Conservation (phyloP, 1,139 yeast genomes). For the Scheffersomyces cryptocercus region DNA sequence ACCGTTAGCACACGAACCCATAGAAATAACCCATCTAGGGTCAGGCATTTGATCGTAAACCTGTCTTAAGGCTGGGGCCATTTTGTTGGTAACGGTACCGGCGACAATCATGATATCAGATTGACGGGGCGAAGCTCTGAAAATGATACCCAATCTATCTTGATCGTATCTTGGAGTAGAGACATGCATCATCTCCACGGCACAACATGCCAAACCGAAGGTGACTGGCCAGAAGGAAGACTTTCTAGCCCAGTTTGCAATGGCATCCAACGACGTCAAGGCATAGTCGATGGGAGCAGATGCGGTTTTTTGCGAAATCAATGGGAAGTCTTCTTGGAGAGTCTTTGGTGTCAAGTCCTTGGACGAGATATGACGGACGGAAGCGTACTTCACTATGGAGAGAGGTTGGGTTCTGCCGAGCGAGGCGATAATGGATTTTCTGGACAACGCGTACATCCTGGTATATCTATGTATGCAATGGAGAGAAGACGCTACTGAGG, state of each 20-base stretch:
- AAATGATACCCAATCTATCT: slow-evolving; percentile 89
- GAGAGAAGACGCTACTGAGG: too few relatives aligned
- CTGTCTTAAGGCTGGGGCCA: slow-evolving; percentile 93
- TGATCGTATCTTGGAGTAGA: slow-evolving; percentile 92
- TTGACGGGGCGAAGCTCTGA: slow-evolving; percentile 94
- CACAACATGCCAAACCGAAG: slow-evolving; percentile 90
- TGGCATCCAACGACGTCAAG: slow-evolving; percentile 77
- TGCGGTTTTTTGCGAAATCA: slow-evolving; percentile 47
- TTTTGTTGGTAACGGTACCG: slow-evolving; percentile 87
- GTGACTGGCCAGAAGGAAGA: slow-evolving; percentile 95
- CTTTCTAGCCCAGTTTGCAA: slow-evolving; percentile 91
- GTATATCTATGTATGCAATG: too few relatives aligned
- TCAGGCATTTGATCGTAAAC: slow-evolving; percentile 95
- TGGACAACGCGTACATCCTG: slow-evolving; percentile 27
- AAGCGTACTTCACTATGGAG: slow-evolving; percentile 10
- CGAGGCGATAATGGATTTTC: slow-evolving; percentile 21
- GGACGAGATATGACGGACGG: slow-evolving; percentile 34
- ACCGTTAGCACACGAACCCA: slow-evolving; percentile 95
- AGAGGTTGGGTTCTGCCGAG: slow-evolving; percentile 17
- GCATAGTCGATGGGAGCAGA: slow-evolving; percentile 72
- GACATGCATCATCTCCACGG: slow-evolving; percentile 95
- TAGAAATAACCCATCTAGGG: slow-evolving; percentile 86
- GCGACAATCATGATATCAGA: slow-evolving; percentile 94
- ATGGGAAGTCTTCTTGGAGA: slow-evolving; percentile 47
- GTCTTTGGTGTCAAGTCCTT: slow-evolving; percentile 47